phyloP scores from a whole-genome alignment of 2,329 filamentous ascomycete species.

The Diaporthe destruens region DNA sequence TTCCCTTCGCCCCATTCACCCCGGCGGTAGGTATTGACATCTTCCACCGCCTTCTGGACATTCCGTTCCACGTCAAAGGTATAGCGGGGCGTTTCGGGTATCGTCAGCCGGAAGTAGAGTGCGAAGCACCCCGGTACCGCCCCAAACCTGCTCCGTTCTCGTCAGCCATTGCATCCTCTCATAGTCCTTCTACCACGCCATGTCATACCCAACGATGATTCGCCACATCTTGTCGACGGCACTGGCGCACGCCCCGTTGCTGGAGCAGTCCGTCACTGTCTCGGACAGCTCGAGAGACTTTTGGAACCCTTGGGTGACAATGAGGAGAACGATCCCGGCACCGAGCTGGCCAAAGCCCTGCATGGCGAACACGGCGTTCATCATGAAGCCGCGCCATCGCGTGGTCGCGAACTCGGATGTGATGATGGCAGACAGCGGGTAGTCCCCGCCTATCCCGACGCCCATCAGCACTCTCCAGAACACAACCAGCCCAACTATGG shows the following conservation, averaged over 20 bases:
- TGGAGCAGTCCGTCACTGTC: constrained; percentile 66
- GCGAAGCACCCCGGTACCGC: constrained; percentile 84
- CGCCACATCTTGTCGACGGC: constrained; percentile 92
- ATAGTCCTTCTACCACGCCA: neutral
- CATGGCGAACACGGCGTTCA: constrained; percentile 89
- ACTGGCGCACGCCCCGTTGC: constrained; percentile 67
- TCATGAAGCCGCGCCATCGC: constrained; percentile 88
- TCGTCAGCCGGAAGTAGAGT: constrained; percentile 84
- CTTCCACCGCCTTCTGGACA: constrained; percentile 78
- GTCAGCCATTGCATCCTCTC: neutral
- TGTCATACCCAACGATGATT: constrained; percentile 69
- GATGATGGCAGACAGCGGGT: constrained; percentile 85
- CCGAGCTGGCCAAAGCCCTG: constrained; percentile 85
- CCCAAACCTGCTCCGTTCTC: constrained; percentile 67
- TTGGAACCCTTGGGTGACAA: constrained; percentile 80
- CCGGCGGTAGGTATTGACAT: constrained; percentile 80
- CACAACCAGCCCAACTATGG: constrained; percentile 75
- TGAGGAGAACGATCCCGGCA: constrained; percentile 81
- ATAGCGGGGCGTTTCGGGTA: constrained; percentile 89
- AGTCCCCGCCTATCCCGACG: constrained; percentile 81
- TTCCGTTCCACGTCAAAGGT: constrained; percentile 86
- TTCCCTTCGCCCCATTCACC: constrained; percentile 71
- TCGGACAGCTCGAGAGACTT: constrained; percentile 67
- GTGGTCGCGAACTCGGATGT: constrained; percentile 88
- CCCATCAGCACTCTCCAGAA: constrained; percentile 87